Evolutionary conservation across 1,284 basidiomycete species (phyloP).

Genomic region (Tremellales sp.): DNA sequence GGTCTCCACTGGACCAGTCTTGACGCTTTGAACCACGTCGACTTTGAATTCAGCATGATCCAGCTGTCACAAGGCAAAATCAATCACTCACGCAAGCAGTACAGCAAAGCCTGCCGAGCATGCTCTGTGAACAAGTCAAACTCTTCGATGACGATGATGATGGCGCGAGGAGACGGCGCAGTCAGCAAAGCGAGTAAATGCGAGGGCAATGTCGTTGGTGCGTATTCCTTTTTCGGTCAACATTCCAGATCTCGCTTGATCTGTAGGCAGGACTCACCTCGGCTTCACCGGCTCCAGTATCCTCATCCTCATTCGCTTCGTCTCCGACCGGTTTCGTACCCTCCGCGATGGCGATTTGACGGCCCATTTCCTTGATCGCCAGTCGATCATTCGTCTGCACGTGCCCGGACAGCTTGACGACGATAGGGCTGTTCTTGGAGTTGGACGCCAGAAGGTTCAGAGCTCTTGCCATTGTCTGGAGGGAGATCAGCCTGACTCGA

Average conservation of each 20-base stretch:
- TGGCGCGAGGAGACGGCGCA: slow-evolving; percentile 69
- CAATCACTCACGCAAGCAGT: slow-evolving; percentile 80
- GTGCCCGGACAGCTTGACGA: slow-evolving; percentile 79
- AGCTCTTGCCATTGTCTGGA: slow-evolving; percentile 36
- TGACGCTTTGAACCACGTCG: slow-evolving; percentile 52
- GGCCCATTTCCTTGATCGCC: slow-evolving; percentile 87
- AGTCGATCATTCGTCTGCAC: slow-evolving; percentile 77
- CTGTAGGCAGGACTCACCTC: slow-evolving; percentile 7
- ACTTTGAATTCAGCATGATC: slow-evolving; percentile 24
- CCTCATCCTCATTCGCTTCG: background rate
- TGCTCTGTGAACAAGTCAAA: slow-evolving; percentile 89
- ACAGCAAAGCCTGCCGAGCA: slow-evolving; percentile 78
- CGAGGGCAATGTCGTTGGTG: slow-evolving; percentile 58
- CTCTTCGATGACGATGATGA: slow-evolving; percentile 77
- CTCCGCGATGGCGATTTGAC: slow-evolving; percentile 57
- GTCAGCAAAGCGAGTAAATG: slow-evolving; percentile 77
- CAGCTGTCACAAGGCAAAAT: slow-evolving; percentile 46
- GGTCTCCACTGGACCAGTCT: slow-evolving; percentile 41
- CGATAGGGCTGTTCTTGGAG: slow-evolving; percentile 56
- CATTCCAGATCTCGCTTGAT: background rate
- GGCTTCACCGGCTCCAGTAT: slow-evolving; percentile 16
- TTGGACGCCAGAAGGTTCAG: slow-evolving; percentile 31
- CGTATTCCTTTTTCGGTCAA: slow-evolving; percentile 31
- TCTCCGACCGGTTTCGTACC: slow-evolving; percentile 31
- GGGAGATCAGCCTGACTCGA: slow-evolving; percentile 1